Evolutionary conservation across 495 filamentous ascomycete species (phyloP), one percentile per base, ranked within the genome.

Genomic region (Aspergillus wentii): DNA sequence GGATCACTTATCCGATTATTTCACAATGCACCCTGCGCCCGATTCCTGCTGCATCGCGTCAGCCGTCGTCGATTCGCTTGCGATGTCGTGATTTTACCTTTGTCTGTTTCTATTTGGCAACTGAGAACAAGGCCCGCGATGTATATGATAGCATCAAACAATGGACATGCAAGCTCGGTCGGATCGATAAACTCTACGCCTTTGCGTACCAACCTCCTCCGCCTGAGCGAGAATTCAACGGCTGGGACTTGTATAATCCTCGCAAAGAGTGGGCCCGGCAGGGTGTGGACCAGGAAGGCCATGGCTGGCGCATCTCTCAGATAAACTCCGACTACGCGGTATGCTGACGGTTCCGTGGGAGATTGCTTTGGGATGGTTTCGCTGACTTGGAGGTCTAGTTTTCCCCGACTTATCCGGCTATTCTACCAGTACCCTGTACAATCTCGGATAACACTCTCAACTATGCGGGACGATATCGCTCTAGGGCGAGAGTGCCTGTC

Each of bases 391-490:
- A 28, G 22, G 5, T 52, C 21, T 41, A 86, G 80, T 97, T 95
- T 54, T 95, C 89, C 19, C 81, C 86, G 9, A 99, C 94, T n/a
- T 99, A 99, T 59, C 92, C 92, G 23, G 80, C 82, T 1, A 45
- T 94, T 15, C 74, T 99, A 9, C 78, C 78, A 17, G 87, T 97
- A 13, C 92, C 92, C 15, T 78, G 81, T 20, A 74, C 78, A 31
- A 94, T 99, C 48, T 97, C 92, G 27, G 92, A 99, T 62, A 97
- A 90, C 48, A 88, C 88, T 30, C 77, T 99, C 38, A 95, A 94
- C 44, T 95, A 99, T 54, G 94, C 91, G 8, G 85, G 85, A 43
- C 71, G 74, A 41, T 97, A 91, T 63, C 83, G 92, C 22, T 97
- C 92, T 0, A 76, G 88, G 33, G 79, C 80, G 31, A 79, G 92